Evolutionary conservation across 208 protist species (phyloP).

Genomic region (Leptomonas seymouri): DNA sequence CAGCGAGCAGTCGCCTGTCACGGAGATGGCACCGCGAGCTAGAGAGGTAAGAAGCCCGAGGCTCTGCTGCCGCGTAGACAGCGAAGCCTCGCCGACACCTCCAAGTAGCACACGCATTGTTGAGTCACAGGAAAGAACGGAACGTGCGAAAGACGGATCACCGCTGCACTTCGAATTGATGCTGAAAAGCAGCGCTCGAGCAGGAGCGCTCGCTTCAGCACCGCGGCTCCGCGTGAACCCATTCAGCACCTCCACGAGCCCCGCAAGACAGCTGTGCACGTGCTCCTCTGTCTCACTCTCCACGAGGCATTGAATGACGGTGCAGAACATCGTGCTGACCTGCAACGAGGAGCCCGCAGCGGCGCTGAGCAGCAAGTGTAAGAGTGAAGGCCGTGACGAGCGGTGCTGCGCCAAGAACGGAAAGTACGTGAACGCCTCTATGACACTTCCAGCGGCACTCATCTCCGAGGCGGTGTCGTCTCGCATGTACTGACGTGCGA

Average conservation of each 20-base stretch:
- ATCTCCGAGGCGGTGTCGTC: background rate
- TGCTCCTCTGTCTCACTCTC: slow-evolving; percentile 26
- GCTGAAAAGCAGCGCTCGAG: slow-evolving; percentile 28
- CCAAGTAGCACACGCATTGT: slow-evolving; percentile 24
- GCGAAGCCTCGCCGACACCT: slow-evolving; percentile 2
- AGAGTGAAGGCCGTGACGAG: slow-evolving; percentile 14
- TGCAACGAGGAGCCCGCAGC: background rate
- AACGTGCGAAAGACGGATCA: slow-evolving; percentile 10
- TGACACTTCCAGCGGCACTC: background rate
- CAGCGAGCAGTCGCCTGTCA: background rate
- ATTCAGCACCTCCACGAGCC: slow-evolving; percentile 15
- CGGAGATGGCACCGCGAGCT: slow-evolving; percentile 4
- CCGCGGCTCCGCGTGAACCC: slow-evolving; percentile 1
- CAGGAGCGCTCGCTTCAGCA: background rate
- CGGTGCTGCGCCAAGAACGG: slow-evolving; percentile 25
- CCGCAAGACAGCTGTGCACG: slow-evolving; percentile 14
- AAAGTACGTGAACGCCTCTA: slow-evolving; percentile 33
- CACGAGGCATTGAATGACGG: slow-evolving; percentile 23
- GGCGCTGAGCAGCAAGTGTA: slow-evolving; percentile 12
- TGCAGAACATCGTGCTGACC: background rate
- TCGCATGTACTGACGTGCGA: slow-evolving; percentile 8
- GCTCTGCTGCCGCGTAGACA: slow-evolving; percentile 28
- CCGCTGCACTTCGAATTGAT: slow-evolving; percentile 17
- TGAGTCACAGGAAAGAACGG: slow-evolving; percentile 15
- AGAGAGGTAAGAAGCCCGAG: slow-evolving; percentile 34